Conservation (phyloP, 257 asterid species). For the Striga asiatica region DNA sequence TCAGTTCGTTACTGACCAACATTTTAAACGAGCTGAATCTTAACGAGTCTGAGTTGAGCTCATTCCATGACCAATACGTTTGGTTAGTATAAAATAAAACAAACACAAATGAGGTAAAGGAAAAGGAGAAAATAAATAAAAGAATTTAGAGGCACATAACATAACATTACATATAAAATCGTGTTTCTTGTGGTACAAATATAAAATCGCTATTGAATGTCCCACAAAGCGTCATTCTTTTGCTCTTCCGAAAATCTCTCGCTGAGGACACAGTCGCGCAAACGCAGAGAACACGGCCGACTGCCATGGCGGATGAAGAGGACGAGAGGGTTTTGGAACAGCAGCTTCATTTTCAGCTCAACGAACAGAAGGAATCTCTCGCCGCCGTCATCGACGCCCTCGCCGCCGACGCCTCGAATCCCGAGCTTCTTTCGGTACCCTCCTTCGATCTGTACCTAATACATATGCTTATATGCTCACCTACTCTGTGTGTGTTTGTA, state of each 20-base stretch:
- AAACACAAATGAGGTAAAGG: too few relatives aligned
- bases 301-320: slow-evolving; percentile 80
- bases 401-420: slow-evolving; percentile 48
- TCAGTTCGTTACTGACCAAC: too few relatives aligned
- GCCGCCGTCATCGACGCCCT: slow-evolving; percentile 58
- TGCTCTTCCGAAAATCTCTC: neutral
- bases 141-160: too few relatives aligned
- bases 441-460: neutral
- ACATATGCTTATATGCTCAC: neutral
- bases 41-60: too few relatives aligned
- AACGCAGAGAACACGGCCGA: neutral
- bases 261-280: neutral
- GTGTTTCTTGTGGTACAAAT: too few relatives aligned
- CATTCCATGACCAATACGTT: too few relatives aligned
- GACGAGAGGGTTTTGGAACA: slow-evolving; percentile 64
- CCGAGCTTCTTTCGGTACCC: slow-evolving; percentile 63
- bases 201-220: too few relatives aligned
- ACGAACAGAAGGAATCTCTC: slow-evolving; percentile 68
- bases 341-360: slow-evolving; percentile 59
- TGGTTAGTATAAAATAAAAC: too few relatives aligned
- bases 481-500: neutral
- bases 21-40: too few relatives aligned
- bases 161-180: too few relatives aligned
- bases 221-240: slow-evolving; percentile 3
- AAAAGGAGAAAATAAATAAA: too few relatives aligned